Evolutionary conservation across 345 rosid genomes (phyloP).

Genomic region (Syzygium oleosum): DNA sequence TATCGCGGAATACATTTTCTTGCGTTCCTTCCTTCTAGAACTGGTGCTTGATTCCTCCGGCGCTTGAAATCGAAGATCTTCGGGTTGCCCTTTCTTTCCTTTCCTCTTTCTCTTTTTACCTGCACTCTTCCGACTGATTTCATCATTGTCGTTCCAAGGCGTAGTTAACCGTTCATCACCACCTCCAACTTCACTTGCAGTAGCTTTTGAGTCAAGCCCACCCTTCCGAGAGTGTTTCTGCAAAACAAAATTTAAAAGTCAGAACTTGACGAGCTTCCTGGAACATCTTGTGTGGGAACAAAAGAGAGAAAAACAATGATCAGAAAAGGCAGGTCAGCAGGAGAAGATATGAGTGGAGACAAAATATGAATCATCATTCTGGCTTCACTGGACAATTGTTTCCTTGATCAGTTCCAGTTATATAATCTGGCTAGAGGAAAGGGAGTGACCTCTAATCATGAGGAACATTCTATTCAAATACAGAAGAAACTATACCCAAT

Average conservation of each 20-base stretch:
- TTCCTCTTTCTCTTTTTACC: slow-evolving; percentile 52
- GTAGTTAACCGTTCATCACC: slow-evolving; percentile 1
- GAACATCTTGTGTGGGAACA: neutral
- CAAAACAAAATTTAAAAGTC: neutral
- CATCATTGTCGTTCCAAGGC: slow-evolving; percentile 2
- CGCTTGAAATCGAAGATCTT: slow-evolving; percentile 59
- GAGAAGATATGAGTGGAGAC: neutral
- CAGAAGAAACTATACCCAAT: neutral
- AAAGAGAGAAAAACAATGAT: neutral
- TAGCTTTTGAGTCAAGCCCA: neutral
- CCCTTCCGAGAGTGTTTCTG: slow-evolving; percentile 13
- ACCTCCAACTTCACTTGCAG: slow-evolving; percentile 7
- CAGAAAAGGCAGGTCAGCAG: neutral
- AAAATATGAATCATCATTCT: neutral
- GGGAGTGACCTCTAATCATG: neutral
- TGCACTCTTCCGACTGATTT: slow-evolving; percentile 2
- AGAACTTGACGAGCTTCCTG: neutral
- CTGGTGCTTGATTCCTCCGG: slow-evolving; percentile 20
- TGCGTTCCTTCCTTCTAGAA: slow-evolving; percentile 45
- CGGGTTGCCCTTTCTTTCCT: slow-evolving; percentile 56
- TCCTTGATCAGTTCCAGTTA: neutral
- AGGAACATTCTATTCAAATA: neutral
- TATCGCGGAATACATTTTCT: neutral
- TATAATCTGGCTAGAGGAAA: neutral
- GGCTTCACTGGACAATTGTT: neutral